Base-by-base conservation (phyloP, 2,329 filamentous ascomycete species). In the Ophiosphaerella herpotricha region DNA sequence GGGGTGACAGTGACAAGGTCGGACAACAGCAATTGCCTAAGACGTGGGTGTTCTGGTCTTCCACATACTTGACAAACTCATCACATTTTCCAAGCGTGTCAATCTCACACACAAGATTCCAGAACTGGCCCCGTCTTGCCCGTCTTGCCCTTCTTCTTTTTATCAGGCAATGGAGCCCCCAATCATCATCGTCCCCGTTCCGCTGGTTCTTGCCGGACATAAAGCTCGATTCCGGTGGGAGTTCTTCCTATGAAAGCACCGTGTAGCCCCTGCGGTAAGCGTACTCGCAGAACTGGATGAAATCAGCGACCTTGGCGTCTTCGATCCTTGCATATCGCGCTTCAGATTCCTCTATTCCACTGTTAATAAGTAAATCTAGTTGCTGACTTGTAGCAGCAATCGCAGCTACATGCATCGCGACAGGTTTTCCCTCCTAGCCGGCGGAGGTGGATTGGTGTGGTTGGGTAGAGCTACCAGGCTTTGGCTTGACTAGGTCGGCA, bases 201-300 rank as follows among this genome's bases (percentile, higher is more conserved):
- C 6, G 26, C 26, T 29, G 26, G 26, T 8, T 8, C 5, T 11
- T 29, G 26, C 26, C 6, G 26, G 26, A 29, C 6, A 11, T 29
- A 29, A 5, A 29, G 26, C 26, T 29, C 26, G 26, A 6, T 50
- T 31, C 55, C 9, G 36, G 36, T 6, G 12, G 13, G 36, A 21
- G 6, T 14, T 54, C 33, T 48, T 48, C 40, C 52, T 55, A 63
- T 14, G 46, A 39, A 5, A 57, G 60, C n/a, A 49, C 39, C 6
- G 54, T 61, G 47, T 62, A 64, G 45, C 63, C 60, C 2, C 61
- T 59, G 13, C 54, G 54, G 31, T 63, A 63, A 46, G 60, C 61
- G 33, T 58, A 64, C 23, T 63, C 54, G 50, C 57, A 60, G 36
- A 64, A 63, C 12, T 60, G 52, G 34, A 53, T 51, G 49, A 65